Conservation (phyloP, 352 stramenopile genomes). For the Phytophthora foliorum region DNA sequence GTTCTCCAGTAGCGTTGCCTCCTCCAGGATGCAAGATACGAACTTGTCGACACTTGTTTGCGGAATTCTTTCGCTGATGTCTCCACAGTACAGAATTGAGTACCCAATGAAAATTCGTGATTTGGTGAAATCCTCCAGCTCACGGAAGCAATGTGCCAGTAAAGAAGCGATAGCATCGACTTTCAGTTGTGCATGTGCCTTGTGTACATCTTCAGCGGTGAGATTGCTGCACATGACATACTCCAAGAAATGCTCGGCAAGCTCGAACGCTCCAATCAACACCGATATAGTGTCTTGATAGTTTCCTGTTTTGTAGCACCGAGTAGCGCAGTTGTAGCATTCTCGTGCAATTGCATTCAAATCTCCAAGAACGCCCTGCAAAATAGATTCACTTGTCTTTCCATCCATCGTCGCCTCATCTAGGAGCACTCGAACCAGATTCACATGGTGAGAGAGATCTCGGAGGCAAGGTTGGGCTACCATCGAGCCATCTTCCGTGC, state of each 20-base stretch:
- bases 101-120: constrained; percentile 54
- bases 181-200: constrained; percentile 61
- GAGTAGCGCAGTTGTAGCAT: constrained; percentile 61
- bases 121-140: constrained; percentile 39
- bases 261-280: constrained; percentile 55
- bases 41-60: constrained; percentile 59
- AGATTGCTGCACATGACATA: constrained; percentile 66
- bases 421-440: constrained; percentile 43
- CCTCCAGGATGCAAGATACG: constrained; percentile 54
- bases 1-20: constrained; percentile 25
- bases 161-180: constrained; percentile 68
- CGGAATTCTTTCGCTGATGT: constrained; percentile 36
- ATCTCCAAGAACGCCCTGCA: constrained; percentile 57
- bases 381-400: constrained; percentile 33
- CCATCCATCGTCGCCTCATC: constrained; percentile 48
- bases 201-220: constrained; percentile 39
- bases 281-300: constrained; percentile 50
- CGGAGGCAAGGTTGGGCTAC: constrained; percentile 11
- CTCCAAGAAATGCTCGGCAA: constrained; percentile 69
- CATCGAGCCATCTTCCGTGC: background rate
- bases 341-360: constrained; percentile 73
- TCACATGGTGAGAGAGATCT: constrained; percentile 39
- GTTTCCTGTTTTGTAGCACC: constrained; percentile 61
- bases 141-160: constrained; percentile 62
- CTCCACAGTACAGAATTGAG: constrained; percentile 63